Base-by-base conservation (phyloP, 2,329 filamentous ascomycete species). In the Colletotrichum sp. region DNA sequence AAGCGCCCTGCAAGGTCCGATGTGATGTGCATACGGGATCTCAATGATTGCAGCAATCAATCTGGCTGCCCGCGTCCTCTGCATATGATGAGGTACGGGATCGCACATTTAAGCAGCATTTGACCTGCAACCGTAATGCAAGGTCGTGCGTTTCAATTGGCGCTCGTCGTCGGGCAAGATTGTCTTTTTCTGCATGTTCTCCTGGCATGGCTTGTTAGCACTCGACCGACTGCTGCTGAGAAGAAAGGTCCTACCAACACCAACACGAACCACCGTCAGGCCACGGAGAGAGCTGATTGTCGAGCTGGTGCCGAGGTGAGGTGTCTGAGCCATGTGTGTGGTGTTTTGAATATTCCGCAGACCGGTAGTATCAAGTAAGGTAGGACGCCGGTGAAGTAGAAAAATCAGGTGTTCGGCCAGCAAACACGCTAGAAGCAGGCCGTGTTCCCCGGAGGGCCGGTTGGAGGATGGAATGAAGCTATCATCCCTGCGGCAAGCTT, bases 361-460 rank as follows among this genome's bases (percentile, higher is more conserved):
- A 38, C 21, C 61, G 59, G 34, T 48, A 26, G 26, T 24, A 30
- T 30, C 52, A 48, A 52, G 21, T 21, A 61, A 59, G 61, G 16
- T 61, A 56, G 52, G 62, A 21, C 30, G 34, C 26, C 34, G 61
- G 38, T 26, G 34, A 34, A n/a, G 21, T 52, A 52, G 28, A 21
- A 68, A 68, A 36, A 56, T 72, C 55, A 68, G 55, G 34, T 69
- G 36, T 61, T 26, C 71, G 32, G 58, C 30, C 71, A 30, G 38
- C 16, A 43, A 61, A n/a, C 58, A 61, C 28, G 30, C 26, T 38
- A 55, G 5, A 5, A 28, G 36, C 16, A 32, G 62, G 66, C 67
- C 67, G 72, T 58, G 69, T 66, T 74, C 68, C 72, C 72, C 68
- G 72, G 62, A 38, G 59, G 38, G 38, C 69, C 61, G 67, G 72